Conservation (phyloP, 495 filamentous ascomycete species). For the Hypoxylon fuscum region DNA sequence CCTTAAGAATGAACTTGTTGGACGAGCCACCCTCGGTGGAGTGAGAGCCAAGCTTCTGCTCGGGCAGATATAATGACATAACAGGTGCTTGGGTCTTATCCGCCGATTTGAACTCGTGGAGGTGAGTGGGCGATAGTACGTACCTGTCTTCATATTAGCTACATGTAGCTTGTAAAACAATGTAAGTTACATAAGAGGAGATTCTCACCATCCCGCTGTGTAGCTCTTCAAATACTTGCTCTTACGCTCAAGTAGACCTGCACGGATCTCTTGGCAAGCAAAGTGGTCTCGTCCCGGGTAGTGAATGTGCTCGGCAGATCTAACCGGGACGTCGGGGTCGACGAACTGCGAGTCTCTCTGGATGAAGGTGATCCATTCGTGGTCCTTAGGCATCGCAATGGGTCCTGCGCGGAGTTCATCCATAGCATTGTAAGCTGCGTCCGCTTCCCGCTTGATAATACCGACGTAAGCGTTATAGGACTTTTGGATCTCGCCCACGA, state of each 20-base stretch:
- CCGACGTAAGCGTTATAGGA: conserved; percentile 91
- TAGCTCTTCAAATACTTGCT: conserved; percentile 99
- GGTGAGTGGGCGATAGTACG: conserved; percentile 92
- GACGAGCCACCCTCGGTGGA: conserved; percentile 84
- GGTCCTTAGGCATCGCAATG: conserved; percentile 87
- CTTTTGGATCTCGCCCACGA: conserved; percentile 96
- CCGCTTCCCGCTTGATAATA: conserved; percentile 88
- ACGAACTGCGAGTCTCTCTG: conserved; percentile 86
- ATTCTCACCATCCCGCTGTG: conserved; percentile 88
- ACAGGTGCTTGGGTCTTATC: conserved; percentile 73
- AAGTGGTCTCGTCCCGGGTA: conserved; percentile 95
- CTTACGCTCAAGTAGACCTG: conserved; percentile 93
- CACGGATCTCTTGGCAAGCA: conserved; percentile 84
- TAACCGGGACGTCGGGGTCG: conserved; percentile 80
- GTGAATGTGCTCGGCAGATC: conserved; percentile 82
- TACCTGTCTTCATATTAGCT: conserved; percentile 73
- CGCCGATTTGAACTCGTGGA: conserved; percentile 97
- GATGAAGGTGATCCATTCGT: conserved; percentile 89
- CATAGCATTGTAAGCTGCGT: conserved; percentile 77
- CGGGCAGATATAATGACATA: conserved; percentile 94
- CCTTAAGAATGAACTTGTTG: conserved; percentile 99
- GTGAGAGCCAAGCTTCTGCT: conserved; percentile 94
- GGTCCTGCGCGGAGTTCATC: conserved; percentile 86
- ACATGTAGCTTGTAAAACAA: background rate
- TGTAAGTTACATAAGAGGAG: conserved; percentile 12